Base-by-base conservation (phyloP, 1,139 yeast genomes). In the Blastobotrys illinoisensis region DNA sequence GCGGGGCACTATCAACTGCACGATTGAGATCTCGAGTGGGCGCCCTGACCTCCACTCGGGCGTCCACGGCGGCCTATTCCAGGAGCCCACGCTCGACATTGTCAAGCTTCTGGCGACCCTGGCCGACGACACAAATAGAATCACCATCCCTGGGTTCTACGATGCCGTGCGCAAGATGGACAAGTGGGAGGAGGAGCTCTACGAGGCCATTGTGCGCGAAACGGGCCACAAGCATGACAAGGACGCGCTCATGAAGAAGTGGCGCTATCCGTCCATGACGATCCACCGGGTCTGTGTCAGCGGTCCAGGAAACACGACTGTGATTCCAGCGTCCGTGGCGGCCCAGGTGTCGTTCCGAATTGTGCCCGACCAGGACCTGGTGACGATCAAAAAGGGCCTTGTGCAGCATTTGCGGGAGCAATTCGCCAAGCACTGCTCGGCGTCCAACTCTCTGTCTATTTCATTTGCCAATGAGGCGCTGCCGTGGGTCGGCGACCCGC, bases 41-140 rank as follows among this genome's bases (percentile, higher is more conserved):
- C 79, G 78, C 58, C 96, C 96, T 1, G 98, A 93, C 71, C 76
- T 96, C 58, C 99, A 93, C 66, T 89, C 97, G 0, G 99, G 99
- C 58, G 95, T 93, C 14, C 96, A 91, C 71, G 99, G 99, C 49
- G 99, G 98, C 56, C 85, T 86, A 9, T 81, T 82, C 62, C 78
- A 86, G 56, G 99, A 93, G 63, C 98, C 99, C 1, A 84, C 95
- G 0, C 81, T 88, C 74, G 98, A 93, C 66, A 71, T 93, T 67
- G 79, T 91, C 51, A 86, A 85, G 56, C 66, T 91, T 16, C 72
- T 91, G 44, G 79, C 93, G 7, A 79, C 80, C 53, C 73, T 90
- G 54, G 79, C 83, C 46, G 79, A 79, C 9, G 74, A 75, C 11
- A 71, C 74, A 26, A 86, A 86, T n/a, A 71, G 72, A 54, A 83